Evolutionary conservation across 176 grass and related monocot genomes (phyloP).

Genomic region (Hordeum marinum): DNA sequence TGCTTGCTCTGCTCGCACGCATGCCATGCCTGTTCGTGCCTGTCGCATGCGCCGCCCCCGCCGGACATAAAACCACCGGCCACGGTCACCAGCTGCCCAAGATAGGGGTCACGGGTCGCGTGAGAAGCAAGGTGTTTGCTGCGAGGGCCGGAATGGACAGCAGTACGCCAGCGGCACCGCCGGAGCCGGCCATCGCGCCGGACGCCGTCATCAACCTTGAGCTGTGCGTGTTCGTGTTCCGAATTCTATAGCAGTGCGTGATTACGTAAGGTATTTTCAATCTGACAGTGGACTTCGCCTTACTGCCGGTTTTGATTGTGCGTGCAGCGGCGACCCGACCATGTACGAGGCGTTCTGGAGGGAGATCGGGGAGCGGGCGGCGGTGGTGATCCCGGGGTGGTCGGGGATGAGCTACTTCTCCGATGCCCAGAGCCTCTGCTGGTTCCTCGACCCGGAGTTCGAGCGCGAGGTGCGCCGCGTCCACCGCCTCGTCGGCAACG

Average conservation of each 20-base stretch:
- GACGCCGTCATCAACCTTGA: conserved; percentile 57
- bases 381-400: conserved; percentile 37
- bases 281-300: background rate
- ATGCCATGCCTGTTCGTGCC: background rate
- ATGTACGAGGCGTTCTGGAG: conserved; percentile 76
- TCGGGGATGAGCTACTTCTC: conserved; percentile 64
- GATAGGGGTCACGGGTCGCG: background rate
- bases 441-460: conserved; percentile 55
- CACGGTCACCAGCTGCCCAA: background rate
- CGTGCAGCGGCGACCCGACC: conserved; percentile 54
- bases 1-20: background rate
- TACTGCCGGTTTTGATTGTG: background rate
- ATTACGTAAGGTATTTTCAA: background rate
- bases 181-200: conserved; percentile 1
- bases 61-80: background rate
- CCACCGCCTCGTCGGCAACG: conserved; percentile 58
- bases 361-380: conserved; percentile 18
- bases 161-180: too few species aligned
- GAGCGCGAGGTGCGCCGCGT: conserved; percentile 44
- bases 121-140: background rate
- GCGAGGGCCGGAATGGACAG: background rate
- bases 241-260: background rate
- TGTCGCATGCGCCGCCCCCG: background rate
- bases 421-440: conserved; percentile 38
- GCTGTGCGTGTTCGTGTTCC: conserved; percentile 31